These are phyloP conservation scores for Bretschneidera sinensis DNA, from an alignment of 345 rosid genomes.

Conservation along the genomic window DNA sequence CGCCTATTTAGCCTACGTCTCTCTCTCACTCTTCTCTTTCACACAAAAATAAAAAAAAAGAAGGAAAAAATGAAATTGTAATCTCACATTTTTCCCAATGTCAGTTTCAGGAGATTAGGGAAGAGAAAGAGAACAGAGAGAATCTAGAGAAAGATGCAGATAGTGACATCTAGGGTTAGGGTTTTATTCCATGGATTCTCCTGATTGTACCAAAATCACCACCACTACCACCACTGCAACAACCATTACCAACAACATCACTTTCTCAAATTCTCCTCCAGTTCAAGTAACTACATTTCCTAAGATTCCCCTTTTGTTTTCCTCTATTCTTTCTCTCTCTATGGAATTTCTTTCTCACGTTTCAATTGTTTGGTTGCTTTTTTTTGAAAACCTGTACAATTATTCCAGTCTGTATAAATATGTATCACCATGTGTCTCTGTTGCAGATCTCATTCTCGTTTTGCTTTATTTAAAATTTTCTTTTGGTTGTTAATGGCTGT, in stretches of 20 bases:
- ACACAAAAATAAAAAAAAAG: neutral
- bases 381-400: too few relatives aligned
- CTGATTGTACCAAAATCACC: slow-evolving; percentile 1
- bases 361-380: neutral
- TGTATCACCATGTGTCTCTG: too few relatives aligned
- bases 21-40: neutral
- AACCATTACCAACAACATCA: neutral
- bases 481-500: too few relatives aligned
- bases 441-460: too few relatives aligned
- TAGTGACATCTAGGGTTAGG: slow-evolving; percentile 8
- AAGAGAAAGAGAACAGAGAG: neutral
- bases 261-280: slow-evolving; percentile 6
- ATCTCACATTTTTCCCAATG: neutral
- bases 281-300: slow-evolving; percentile 1
- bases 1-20: slow-evolving; percentile 9
- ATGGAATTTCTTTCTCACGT: too few relatives aligned
- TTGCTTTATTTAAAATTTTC: too few relatives aligned
- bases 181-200: slow-evolving; percentile 14
- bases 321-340: too few relatives aligned
- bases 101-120: neutral
- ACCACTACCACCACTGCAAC: neutral
- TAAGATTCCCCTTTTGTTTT: neutral
- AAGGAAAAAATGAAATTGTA: too few relatives aligned
- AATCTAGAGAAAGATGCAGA: slow-evolving; percentile 1
- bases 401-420: too few relatives aligned